Evolutionary conservation across 2,329 filamentous ascomycete genomes (phyloP).

Genomic region (Venturia oleaginea): DNA sequence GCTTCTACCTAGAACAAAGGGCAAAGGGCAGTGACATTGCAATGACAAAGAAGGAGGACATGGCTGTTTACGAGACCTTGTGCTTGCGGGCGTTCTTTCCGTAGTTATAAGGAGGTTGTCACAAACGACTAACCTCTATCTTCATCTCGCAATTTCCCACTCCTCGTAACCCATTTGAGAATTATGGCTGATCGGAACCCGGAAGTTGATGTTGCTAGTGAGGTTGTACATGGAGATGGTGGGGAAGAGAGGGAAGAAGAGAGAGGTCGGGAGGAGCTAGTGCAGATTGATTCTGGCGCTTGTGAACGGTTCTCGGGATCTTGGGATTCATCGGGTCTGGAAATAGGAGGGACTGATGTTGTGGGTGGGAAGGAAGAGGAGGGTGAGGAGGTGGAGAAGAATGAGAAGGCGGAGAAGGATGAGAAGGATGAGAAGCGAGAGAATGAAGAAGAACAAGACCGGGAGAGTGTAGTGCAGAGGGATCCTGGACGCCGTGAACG

Average conservation of each 20-base stretch:
- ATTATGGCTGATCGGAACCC: not conserved
- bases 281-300: not conserved
- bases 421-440: not conserved
- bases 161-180: no score
- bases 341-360: not conserved
- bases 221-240: not conserved
- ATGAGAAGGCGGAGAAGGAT: not conserved
- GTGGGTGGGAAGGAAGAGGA: not conserved
- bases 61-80: not conserved
- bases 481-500: not conserved
- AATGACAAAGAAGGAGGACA: not conserved
- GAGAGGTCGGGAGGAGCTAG: not conserved
- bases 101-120: not conserved
- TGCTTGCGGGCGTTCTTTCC: not conserved
- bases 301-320: no score
- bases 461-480: not conserved
- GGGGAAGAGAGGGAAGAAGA: not conserved
- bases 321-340: not conserved
- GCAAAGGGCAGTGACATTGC: not conserved
- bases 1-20: not conserved
- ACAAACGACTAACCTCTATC: not conserved
- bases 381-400: not conserved
- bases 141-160: no score
- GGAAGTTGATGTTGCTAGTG: not conserved
- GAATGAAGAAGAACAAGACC: not conserved